Percentiles rank a stretch among this genome's conserved stretches.
Conservation (phyloP, 306 rosid genomes). For the Vicia sativa region DNA sequence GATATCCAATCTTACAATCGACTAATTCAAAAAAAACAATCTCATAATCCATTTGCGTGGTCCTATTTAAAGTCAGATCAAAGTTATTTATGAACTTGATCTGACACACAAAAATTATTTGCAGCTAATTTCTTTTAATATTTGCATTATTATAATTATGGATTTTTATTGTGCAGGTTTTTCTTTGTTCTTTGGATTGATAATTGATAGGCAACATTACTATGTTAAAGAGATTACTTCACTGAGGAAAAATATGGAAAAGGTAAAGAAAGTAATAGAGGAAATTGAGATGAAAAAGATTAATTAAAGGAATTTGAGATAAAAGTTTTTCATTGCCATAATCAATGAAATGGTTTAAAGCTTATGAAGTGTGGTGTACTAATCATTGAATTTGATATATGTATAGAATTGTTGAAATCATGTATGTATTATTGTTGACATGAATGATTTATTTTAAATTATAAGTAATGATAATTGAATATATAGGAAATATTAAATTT, state of each 20-base stretch:
- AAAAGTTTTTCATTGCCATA: constrained; percentile 10
- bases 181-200: constrained; percentile 65
- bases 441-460: constrained; percentile 7
- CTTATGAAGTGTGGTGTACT: neutral
- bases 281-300: constrained; percentile 11
- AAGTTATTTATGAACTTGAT: too few species aligned
- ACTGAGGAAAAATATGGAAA: constrained; percentile 47
- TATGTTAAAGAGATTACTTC: constrained; percentile 54
- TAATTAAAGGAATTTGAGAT: constrained; percentile 33
- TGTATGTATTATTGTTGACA: constrained; percentile 1
- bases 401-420: neutral
- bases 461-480: neutral
- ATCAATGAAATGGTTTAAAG: constrained; percentile 23
- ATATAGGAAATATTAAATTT: neutral
- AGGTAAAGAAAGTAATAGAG: constrained; percentile 30
- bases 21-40: too few species aligned
- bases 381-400: neutral
- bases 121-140: too few species aligned
- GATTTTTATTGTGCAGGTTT: constrained; percentile 49
- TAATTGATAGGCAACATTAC: constrained; percentile 66
- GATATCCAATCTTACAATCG: too few species aligned
- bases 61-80: too few species aligned
- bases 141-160: too few species aligned
- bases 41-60: too few species aligned
- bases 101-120: too few species aligned